Base-by-base conservation (phyloP, 2,329 filamentous ascomycete genomes). In the Fusarium goolgardi region DNA sequence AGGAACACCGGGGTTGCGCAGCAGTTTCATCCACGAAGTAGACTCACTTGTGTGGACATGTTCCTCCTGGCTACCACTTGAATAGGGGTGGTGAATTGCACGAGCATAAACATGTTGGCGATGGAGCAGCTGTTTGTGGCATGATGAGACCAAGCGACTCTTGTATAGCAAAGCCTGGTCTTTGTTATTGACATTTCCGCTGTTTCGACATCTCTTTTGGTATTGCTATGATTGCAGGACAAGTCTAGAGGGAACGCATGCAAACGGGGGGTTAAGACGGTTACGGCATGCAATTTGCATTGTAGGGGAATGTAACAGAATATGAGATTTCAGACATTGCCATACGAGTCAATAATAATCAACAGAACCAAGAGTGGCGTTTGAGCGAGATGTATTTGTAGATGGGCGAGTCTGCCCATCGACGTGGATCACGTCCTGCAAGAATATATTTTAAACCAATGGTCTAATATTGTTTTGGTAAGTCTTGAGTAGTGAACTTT, bases 221-320 rank as follows among this genome's bases (percentile, higher is more conserved):
- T 39, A 45, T 37, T 51, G 35, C 34, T 69, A 59, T 49, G 45
- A 40, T 53, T 53, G 53, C 25, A 69, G 45, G 52, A 39, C 44
- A 55, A 35, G 49, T 67, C 59, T 55, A 63, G 62, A 47, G 45
- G 55, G 51, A 46, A 53, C 47, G 57, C 61, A 71, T 63, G 66
- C 70, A 62, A 58, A 54, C 44, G 41, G 50, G 55, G 59, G 35
- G 16, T 45, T 53, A 55, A 51, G 56, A 49, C 45, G 52, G 63
- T 62, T 65, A 55, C 54, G 54, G 51, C 63, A 40, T 64, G 54
- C 54, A 50, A 61, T 63, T 69, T 69, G 54, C 63, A 63, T 72
- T 69, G 46, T 68, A 65, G 57, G 54, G 55, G 59, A 55, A 69
- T 72, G 61, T 71, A 69, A 63, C 47, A 60, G 57, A 69, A 72